Conservation (phyloP, 1,139 yeast species). For the Taphrina pruni region DNA sequence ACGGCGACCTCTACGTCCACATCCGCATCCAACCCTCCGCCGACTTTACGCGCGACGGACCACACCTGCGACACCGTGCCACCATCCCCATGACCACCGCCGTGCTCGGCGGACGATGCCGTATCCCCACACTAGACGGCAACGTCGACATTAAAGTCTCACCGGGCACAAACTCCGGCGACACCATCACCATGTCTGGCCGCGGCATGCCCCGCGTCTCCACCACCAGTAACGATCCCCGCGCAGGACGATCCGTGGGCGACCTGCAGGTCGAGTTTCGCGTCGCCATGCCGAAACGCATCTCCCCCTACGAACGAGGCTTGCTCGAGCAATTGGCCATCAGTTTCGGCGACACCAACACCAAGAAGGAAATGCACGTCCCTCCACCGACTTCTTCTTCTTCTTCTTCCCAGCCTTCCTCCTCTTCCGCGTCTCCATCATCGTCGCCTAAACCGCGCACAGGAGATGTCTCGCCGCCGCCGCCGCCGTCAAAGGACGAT, state of each 20-base stretch:
- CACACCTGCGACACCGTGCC: conserved; percentile 66
- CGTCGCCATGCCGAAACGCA: conserved; percentile 60
- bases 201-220: conserved; percentile 82
- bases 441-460: not conserved
- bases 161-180: conserved; percentile 82
- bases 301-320: conserved; percentile 62
- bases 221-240: conserved; percentile 6
- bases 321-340: conserved; percentile 93
- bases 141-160: conserved; percentile 78
- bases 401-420: too few species aligned
- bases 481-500: not conserved
- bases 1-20: conserved; percentile 84
- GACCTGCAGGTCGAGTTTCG: conserved; percentile 77
- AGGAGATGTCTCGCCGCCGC: not conserved
- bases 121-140: conserved; percentile 76
- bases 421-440: too few species aligned
- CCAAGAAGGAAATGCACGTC: conserved; percentile 54
- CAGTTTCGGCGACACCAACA: conserved; percentile 77
- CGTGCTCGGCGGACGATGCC: conserved; percentile 87
- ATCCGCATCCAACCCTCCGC: conserved; percentile 78
- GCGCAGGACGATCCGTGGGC: conserved; percentile 54
- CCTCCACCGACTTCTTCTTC: not conserved
- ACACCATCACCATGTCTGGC: conserved; percentile 75
- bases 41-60: conserved; percentile 67
- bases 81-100: conserved; percentile 93